These are phyloP conservation scores for Haplographium delicatum DNA, from an alignment of 495 filamentous ascomycete genomes.

Conservation along the genomic window DNA sequence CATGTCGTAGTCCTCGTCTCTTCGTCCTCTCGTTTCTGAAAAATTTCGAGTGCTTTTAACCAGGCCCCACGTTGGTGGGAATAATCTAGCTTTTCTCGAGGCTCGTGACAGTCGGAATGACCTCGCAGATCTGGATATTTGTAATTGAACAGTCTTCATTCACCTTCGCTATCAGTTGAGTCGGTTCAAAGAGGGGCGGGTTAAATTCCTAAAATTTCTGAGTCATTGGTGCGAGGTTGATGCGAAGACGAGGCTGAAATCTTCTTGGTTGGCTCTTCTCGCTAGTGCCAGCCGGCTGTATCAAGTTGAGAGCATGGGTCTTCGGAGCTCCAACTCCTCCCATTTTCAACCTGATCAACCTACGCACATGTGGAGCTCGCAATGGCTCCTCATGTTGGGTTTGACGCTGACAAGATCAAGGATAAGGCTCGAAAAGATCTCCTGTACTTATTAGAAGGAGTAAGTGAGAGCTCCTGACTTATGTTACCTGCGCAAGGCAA, in stretches of 20 bases:
- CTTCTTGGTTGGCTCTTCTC: conserved; percentile 10
- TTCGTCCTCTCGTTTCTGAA: not conserved
- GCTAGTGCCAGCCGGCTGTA: not conserved
- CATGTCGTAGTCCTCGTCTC: conserved; percentile 16
- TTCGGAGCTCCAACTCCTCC: not conserved
- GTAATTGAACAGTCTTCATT: conserved; percentile 23
- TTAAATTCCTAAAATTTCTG: conserved; percentile 16
- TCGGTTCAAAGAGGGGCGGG: conserved; percentile 2
- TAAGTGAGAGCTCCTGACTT: conserved; percentile 55
- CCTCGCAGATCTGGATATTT: conserved; percentile 23
- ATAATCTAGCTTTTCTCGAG: not conserved
- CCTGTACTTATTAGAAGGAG: conserved; percentile 80
- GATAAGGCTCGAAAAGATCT: conserved; percentile 83
- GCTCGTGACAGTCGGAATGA: conserved; percentile 15
- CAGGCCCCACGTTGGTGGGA: conserved; percentile 2
- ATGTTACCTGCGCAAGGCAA: conserved; percentile 6
- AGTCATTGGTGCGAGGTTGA: conserved; percentile 20
- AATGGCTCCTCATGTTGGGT: conserved; percentile 64
- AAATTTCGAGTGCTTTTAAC: conserved; percentile 12
- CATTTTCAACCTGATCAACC: conserved; percentile 8
- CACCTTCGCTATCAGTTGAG: conserved; percentile 9
- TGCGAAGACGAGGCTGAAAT: conserved; percentile 14
- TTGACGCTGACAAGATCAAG: conserved; percentile 75
- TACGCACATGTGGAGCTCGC: conserved; percentile 34
- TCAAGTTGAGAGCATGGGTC: not conserved